Base-by-base conservation (phyloP, 116 monocot genomes). In the Posidonia oceanica region DNA sequence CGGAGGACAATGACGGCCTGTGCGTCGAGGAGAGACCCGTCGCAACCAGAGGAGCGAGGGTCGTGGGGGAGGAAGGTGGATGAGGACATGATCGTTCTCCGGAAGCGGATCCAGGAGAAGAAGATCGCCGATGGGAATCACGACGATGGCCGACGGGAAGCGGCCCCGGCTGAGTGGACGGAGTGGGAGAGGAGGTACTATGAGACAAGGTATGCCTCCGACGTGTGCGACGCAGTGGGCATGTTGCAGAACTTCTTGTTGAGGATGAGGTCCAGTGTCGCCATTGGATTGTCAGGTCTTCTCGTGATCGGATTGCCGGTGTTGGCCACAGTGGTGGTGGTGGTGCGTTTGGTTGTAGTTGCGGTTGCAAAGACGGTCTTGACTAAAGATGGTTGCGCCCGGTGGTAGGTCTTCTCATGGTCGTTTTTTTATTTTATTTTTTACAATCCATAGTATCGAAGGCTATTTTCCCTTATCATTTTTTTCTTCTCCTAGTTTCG, bases 141-240 rank as follows among this genome's bases (percentile, higher is more conserved):
- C n/a, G 20, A 5, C n/a, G 59, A 59, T 20, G n/a, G 8, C 10
- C 59, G n/a, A 20, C 20, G n/a, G 18, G 36, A 72, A 53, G 21
- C 38, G 41, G 39, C 63, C 62, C 36, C 48, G 63, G 7, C 71
- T 10, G 48, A 4, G 48, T 12, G 63, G 72, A 52, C 36, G 52
- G 72, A 63, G 51, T 72, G 72, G 72, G 72, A 72, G 53, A 62
- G 63, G 63, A 39, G 63, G 7, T 72, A 72, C 72, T 54, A 72
- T 63, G 59, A 59, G 59, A 52, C 44, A 1, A 36, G 63, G 3
- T 72, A 72, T 53, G 37, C 12, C 36, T 63, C 14, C 51, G 63
- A 72, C 53, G 63, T 72, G 0, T 63, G 39, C 59, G 54, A 41
- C 3, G 11, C 36, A 17, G 20, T 71, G 59, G 71, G 38, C 16